Base-by-base conservation (phyloP, 2,329 filamentous ascomycete genomes). In the Xylaria sp. region DNA sequence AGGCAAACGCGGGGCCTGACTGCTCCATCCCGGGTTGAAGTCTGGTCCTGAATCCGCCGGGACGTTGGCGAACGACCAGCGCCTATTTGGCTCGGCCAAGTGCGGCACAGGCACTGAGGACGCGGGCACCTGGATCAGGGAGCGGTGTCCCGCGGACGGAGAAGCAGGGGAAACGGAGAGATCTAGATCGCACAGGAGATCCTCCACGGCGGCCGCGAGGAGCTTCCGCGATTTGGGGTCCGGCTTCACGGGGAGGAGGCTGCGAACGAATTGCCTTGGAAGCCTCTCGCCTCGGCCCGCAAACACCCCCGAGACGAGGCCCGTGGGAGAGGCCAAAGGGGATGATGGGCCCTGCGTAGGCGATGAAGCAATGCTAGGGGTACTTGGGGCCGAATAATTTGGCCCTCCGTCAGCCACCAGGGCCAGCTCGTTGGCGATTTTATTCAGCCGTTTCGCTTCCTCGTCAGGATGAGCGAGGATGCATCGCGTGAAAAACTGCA, bases 401-500 rank as follows among this genome's bases (percentile, higher is more conserved):
- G 47, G 45, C 2, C 63, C 50, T 9, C 19, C 30, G 39, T 83
- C 81, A 0, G 81, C 80, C 34, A 84, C 80, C 73, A 97, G 91
- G 0, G 93, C 91, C 79, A 94, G 88, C 53, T 90, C 86, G 3
- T 88, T 79, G 3, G 94, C 87, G 24, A 93, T 88, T 65, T 86
- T 89, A 51, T 88, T 84, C 4, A 97, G 82, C 9, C 94, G 88
- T 50, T 86, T 85, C 66, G 89, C 90, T 78, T 97, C 93, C 55
- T 88, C 85, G 48, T 93, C 89, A 0, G 94, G 94, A 71, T 93
- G 89, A 0, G 93, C 92, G 71, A 89, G 87, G 45, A 95, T 90
- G 78, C 93, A 86, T 47, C 88, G 83, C 1, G 88, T 90, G 82
- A 92, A 89, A 90, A 93, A 97, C 61, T 84, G 83, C 59, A 86